Percentiles rank a stretch among this genome's conserved stretches.
phyloP scores from a whole-genome alignment of 768 basidiomycete species.

The Termitomyces sp. region DNA sequence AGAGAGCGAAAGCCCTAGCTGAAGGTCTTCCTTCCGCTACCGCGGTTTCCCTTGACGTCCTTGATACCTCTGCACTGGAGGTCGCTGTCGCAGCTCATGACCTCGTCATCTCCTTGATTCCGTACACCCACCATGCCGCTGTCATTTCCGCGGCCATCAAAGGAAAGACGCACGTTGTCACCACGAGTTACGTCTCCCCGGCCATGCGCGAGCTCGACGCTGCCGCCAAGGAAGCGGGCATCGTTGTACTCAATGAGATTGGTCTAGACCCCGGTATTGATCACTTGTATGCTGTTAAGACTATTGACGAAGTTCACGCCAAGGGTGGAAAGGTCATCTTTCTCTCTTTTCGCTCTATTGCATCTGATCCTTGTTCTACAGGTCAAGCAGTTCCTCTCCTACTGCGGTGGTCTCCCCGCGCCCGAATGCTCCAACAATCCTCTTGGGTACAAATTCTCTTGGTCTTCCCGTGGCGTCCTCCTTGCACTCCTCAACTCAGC shows the following conservation, averaged over 20 bases:
- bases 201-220: constrained; percentile 85
- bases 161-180: constrained; percentile 88
- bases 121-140: constrained; percentile 83
- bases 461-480: constrained; percentile 95
- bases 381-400: constrained; percentile 89
- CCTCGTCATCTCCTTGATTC: constrained; percentile 94
- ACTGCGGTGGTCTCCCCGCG: constrained; percentile 95
- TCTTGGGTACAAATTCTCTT: constrained; percentile 98
- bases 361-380: constrained; percentile 18
- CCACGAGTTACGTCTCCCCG: constrained; percentile 91
- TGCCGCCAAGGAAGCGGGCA: constrained; percentile 79
- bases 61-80: constrained; percentile 64
- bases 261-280: constrained; percentile 96
- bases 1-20: constrained; percentile 64
- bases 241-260: constrained; percentile 96
- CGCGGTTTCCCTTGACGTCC: constrained; percentile 80
- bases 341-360: not conserved
- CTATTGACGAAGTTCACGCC: constrained; percentile 87
- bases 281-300: constrained; percentile 91
- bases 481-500: constrained; percentile 92
- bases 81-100: constrained; percentile 79
- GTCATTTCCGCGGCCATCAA: constrained; percentile 93
- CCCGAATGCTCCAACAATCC: constrained; percentile 91
- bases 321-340: constrained; percentile 84
- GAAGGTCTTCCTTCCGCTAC: constrained; percentile 63